Base-by-base conservation (phyloP, 2,329 filamentous ascomycete species). In the Ceratocystis huliohia region DNA sequence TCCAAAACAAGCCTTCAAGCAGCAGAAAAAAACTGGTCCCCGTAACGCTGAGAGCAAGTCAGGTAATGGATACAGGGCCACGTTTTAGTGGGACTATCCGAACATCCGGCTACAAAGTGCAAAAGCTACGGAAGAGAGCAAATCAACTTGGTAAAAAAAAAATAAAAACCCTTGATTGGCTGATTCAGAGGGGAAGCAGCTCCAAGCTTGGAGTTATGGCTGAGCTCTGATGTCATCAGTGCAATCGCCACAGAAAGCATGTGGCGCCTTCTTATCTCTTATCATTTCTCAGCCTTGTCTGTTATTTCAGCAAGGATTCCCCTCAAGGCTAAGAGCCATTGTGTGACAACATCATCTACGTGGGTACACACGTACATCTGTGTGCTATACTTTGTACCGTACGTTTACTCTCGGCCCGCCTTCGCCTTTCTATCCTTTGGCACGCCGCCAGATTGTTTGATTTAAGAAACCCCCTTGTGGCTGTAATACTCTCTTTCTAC, bases 181-280 rank as follows among this genome's bases (percentile, higher is more conserved):
- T 5, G 15, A 1, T n/a, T 37, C 30, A 2, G 48, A 22, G 28
- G n/a, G 15, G 28, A 13, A n/a, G 30, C 56, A n/a, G 30, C 56
- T 37, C 28, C 5, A 59, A n/a, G 17, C 50, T 15, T 22, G n/a
- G 8, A 37, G 56, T 59, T 13, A 30, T 20, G 56, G 56, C 28
- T 6, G 37, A 41, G 17, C 56, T 59, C 56, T 59, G 56, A 59
- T 59, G 56, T 59, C 56, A 59, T 59, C 22, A 53, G 37, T 15
- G 3, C 8, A 37, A 13, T 15, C 37, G 56, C 56, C 56, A 57
- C 53, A 53, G 8, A 8, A 3, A 22, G 48, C n/a, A 37, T n/a
- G 30, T 53, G 48, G 48, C 25, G 28, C 33, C 8, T 33, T 10
- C 56, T 37, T 33, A 59, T 59, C 56, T 15, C 56, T 37, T 59